Base-by-base conservation (phyloP, 1,284 basidiomycete species). In the Ustilago nuda region DNA sequence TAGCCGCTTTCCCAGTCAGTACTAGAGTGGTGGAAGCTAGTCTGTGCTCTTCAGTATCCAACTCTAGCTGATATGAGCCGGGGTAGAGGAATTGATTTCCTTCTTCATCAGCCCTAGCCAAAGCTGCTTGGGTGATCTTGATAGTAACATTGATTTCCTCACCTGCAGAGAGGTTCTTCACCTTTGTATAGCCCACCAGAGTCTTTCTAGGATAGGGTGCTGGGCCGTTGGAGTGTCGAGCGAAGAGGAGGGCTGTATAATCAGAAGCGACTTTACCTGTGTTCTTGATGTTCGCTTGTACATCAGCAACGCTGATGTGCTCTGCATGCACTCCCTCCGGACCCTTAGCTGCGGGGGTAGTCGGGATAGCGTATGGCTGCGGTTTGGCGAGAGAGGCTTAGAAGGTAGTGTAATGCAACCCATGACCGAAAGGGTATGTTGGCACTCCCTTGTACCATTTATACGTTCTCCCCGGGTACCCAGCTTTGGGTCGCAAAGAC, bases 381-480 rank as follows among this genome's bases (percentile, higher is more conserved):
- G 61, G 56, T 2, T 27, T 7, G 17, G 1, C 5, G 23, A 71
- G 32, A 6, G 43, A 4, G 0, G 68, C 62, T 5, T 0, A 15
- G 35, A 61, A 71, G 13, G n/a, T 45, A 3, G 62, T 71, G 30
- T 66, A 71, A 50, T 71, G 68, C 11, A 71, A n/a, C 3, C 68
- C 68, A 30, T 27, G 56, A 0, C 62, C 62, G 36, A 53, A 70
- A 6, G 61, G 46, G 8, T 65, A 70, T 5, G 56, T 58, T 1
- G 68, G 32, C 3, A 13, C 51, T 8, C 68, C 68, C 8, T 17
- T n/a, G 50, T 61, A 71, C 68, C 62, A 71, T 51, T 70, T 64
- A 45, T 70, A 70, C 17, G 68, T 70, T 15, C 68, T 33, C 0
- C 68, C 68, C 2, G 61, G 57, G 39, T 70, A 70, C 23, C 27